Conservation (phyloP, 2,329 filamentous ascomycete species). For the Penicillium psychrosexuale region DNA sequence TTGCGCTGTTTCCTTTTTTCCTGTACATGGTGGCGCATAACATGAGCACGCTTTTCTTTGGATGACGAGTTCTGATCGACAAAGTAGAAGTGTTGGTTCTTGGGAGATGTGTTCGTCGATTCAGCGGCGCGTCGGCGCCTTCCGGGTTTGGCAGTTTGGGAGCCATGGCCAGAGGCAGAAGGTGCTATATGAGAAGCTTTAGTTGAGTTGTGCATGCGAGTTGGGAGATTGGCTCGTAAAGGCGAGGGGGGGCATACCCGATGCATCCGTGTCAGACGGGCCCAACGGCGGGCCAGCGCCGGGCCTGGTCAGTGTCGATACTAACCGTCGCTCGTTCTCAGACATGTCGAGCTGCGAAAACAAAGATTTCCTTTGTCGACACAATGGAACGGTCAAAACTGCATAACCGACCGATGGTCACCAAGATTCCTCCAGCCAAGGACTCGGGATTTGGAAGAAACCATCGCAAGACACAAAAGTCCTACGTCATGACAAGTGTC, state of each 20-base stretch:
- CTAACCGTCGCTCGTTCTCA: conserved; percentile 10
- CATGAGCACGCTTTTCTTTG: conserved; percentile 44
- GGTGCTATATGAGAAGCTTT: conserved; percentile 12
- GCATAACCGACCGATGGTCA: conserved; percentile 16
- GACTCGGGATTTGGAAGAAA: conserved; percentile 16
- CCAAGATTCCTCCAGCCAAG: conserved; percentile 23
- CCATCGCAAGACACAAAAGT: conserved; percentile 18
- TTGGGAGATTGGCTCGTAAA: neutral
- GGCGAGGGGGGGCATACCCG: conserved; percentile 8
- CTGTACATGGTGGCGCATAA: conserved; percentile 46
- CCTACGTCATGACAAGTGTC: conserved; percentile 5
- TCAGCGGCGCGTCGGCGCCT: conserved; percentile 28
- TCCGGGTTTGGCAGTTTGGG: conserved; percentile 20
- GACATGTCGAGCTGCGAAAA: conserved; percentile 17
- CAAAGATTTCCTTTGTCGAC: conserved; percentile 1
- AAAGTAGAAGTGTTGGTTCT: conserved; percentile 41
- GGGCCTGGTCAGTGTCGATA: conserved; percentile 5
- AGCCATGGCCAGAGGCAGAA: conserved; percentile 16
- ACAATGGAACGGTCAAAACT: conserved; percentile 13
- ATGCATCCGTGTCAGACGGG: conserved; percentile 8
- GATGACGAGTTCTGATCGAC: conserved; percentile 42
- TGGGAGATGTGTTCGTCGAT: conserved; percentile 19
- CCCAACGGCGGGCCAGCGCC: neutral
- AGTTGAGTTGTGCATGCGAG: neutral
- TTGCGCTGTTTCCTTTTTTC: conserved; percentile 38